Evolutionary conservation across 345 rosid genomes (phyloP).

Genomic region (Dimocarpus longan): DNA sequence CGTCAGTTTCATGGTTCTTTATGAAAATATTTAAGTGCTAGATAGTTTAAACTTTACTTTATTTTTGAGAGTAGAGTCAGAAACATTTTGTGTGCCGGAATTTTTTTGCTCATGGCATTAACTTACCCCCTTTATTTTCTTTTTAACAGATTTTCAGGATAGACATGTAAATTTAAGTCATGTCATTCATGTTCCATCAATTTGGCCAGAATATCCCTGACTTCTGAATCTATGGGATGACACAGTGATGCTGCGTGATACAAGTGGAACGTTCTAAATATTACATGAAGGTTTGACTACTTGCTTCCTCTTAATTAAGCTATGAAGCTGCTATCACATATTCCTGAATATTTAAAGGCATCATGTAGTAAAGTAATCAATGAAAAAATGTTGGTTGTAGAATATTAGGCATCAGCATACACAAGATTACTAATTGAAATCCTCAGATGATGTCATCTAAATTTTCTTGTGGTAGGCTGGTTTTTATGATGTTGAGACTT

Average conservation of each 20-base stretch:
- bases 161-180: constrained; percentile 88
- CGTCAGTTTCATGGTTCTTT: constrained; percentile 2
- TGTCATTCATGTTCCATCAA: constrained; percentile 76
- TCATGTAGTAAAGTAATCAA: neutral
- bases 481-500: neutral
- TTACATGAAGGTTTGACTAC: constrained; percentile 75
- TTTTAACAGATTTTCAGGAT: constrained; percentile 74
- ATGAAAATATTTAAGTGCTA: neutral
- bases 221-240: constrained; percentile 91
- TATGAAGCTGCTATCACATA: neutral
- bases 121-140: neutral
- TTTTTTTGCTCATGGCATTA: neutral
- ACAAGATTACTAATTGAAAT: neutral
- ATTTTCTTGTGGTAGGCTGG: neutral
- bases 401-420: neutral
- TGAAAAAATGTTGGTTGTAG: neutral
- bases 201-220: constrained; percentile 93
- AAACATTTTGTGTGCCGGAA: neutral
- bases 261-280: constrained; percentile 91
- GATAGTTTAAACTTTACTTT: neutral
- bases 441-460: neutral
- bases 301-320: constrained; percentile 18
- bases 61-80: neutral
- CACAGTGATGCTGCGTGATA: constrained; percentile 62
- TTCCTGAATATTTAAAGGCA: neutral